These are phyloP conservation scores for Prunus mongolica DNA, from an alignment of 306 rosid species.

Conservation along the genomic window DNA sequence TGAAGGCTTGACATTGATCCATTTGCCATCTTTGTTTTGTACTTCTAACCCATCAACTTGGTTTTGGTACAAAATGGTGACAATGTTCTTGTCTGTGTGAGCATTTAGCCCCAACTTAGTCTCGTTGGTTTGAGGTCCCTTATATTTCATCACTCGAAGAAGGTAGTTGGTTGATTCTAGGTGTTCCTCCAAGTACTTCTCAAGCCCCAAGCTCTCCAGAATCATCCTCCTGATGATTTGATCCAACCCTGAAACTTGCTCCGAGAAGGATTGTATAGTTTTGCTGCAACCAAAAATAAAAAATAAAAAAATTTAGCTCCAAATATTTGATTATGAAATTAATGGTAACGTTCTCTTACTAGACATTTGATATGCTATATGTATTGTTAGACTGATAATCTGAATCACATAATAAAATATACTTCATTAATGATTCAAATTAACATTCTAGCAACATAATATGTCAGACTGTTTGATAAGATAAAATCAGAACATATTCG, in stretches of 20 bases:
- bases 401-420: too few relatives aligned
- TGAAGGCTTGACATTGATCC: constrained; percentile 60
- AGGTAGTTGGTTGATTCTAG: constrained; percentile 61
- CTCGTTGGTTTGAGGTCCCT: constrained; percentile 49
- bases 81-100: constrained; percentile 65
- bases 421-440: too few relatives aligned
- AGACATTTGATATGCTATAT: background rate
- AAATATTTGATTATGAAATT: background rate
- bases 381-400: background rate
- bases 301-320: background rate
- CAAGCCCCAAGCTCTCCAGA: constrained; percentile 61
- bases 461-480: background rate
- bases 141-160: constrained; percentile 63
- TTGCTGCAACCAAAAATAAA: constrained; percentile 33
- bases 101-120: constrained; percentile 45
- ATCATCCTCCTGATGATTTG: constrained; percentile 61
- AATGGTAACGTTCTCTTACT: background rate
- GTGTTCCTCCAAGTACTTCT: constrained; percentile 71
- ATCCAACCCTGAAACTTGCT: constrained; percentile 51
- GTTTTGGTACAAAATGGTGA: constrained; percentile 62
- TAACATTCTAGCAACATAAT: background rate
- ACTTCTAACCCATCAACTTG: constrained; percentile 66
- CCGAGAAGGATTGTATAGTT: constrained; percentile 45
- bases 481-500: background rate
- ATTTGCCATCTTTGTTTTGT: constrained; percentile 60